Percentiles rank a stretch among this genome's conserved stretches.
Evolutionary conservation across 2,329 filamentous ascomycete species (phyloP).

Genomic region (Cadophora luteo-olivacea): DNA sequence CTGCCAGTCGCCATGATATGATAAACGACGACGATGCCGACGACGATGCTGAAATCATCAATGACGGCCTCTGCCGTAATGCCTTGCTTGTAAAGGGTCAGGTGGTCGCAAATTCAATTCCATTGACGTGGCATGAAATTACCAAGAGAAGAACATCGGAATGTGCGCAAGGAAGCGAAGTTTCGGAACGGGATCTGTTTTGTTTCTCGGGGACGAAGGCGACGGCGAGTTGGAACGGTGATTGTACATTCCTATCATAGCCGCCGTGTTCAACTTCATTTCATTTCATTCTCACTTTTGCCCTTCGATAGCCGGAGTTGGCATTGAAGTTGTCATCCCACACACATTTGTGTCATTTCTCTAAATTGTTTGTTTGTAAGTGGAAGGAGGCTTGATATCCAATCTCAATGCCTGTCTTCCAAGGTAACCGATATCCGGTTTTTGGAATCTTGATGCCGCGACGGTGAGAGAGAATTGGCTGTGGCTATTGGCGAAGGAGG

Average conservation of each 20-base stretch:
- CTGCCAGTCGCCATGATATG: not conserved
- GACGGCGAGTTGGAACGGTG: not conserved
- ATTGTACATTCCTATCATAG: not conserved
- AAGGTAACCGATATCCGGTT: not conserved
- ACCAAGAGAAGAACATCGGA: not conserved
- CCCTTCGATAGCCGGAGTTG: not conserved
- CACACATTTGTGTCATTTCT: not conserved
- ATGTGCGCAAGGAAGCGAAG: not conserved
- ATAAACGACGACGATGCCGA: not conserved
- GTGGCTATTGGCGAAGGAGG: not conserved
- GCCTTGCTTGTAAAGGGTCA: not conserved
- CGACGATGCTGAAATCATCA: conserved; percentile 1
- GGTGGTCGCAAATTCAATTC: not conserved
- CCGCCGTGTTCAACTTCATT: not conserved
- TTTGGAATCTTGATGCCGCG: not conserved
- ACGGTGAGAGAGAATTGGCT: not conserved
- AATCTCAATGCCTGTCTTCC: conserved; percentile 6
- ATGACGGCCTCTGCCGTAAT: not conserved
- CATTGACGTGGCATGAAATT: not conserved
- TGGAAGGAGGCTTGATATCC: not conserved
- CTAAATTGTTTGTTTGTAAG: not conserved
- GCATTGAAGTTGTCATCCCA: not conserved
- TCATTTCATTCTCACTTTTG: not conserved
- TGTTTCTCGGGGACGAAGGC: not conserved
- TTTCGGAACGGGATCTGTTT: not conserved